A percentile compares a stretch with the other conserved stretches of the same genome.
Evolutionary conservation across 2,329 filamentous ascomycete genomes (phyloP).

Genomic region (Podosphaera fusca): DNA sequence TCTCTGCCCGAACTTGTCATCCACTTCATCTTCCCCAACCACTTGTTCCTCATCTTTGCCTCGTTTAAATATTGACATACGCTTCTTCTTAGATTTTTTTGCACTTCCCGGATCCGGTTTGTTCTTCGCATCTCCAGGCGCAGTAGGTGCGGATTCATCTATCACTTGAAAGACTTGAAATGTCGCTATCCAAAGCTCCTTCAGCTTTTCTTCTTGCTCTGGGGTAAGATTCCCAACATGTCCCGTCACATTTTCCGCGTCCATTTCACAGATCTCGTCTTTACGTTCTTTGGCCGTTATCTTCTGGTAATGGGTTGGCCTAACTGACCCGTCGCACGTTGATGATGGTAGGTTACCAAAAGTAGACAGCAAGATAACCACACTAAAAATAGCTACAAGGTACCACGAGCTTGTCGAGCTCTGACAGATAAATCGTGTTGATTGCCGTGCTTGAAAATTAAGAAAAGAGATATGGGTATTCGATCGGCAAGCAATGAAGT

Average conservation of each 20-base stretch:
- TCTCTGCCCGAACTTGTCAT: slow-evolving; percentile 84
- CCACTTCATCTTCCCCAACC: slow-evolving; percentile 22
- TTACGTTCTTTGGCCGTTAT: slow-evolving; percentile 2
- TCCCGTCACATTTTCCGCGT: slow-evolving; percentile 32
- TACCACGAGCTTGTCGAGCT: slow-evolving; percentile 6
- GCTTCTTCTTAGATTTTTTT: slow-evolving; percentile 51
- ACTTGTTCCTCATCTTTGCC: slow-evolving; percentile 27
- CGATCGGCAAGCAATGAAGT: not conserved
- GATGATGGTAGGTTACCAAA: not conserved
- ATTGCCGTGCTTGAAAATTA: not conserved
- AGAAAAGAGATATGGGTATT: not conserved
- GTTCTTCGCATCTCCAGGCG: slow-evolving; percentile 3
- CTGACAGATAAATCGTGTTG: not conserved
- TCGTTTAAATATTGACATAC: slow-evolving; percentile 44
- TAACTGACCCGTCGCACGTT: not conserved
- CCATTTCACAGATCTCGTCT: slow-evolving; percentile 17
- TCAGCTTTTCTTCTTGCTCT: slow-evolving; percentile 72
- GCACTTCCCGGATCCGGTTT: slow-evolving; percentile 9
- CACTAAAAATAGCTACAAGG: slow-evolving; percentile 2
- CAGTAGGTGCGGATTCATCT: slow-evolving; percentile 11
- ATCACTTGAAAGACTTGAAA: slow-evolving; percentile 52
- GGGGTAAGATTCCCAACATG: slow-evolving; percentile 69
- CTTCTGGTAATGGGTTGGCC: not conserved
- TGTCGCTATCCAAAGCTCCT: slow-evolving; percentile 60
- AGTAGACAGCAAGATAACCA: slow-evolving; percentile 5